Conservation (phyloP, 345 rosid genomes). For the Mercurialis annua region DNA sequence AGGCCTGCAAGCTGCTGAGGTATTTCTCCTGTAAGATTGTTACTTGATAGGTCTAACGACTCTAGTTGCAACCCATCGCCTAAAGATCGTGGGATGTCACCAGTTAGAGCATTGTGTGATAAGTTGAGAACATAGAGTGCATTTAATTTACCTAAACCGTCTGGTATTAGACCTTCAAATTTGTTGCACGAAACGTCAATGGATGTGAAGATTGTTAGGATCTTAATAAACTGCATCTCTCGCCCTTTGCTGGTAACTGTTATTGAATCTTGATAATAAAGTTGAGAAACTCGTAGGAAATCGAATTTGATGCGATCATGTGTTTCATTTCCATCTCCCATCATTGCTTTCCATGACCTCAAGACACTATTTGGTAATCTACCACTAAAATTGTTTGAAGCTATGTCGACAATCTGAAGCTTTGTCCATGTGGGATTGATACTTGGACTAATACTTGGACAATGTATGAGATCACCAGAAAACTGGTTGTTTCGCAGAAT, state of each 20-base stretch:
- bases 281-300: neutral
- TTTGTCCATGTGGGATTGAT: slow-evolving; percentile 4
- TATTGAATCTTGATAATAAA: slow-evolving; percentile 34
- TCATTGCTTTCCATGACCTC: slow-evolving; percentile 36
- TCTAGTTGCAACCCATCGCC: slow-evolving; percentile 18
- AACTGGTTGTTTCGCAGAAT: slow-evolving; percentile 34
- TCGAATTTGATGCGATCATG: slow-evolving; percentile 24
- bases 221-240: slow-evolving; percentile 36
- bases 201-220: slow-evolving; percentile 39
- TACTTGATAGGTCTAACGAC: slow-evolving; percentile 22
- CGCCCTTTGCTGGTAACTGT: slow-evolving; percentile 46
- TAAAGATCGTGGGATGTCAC: slow-evolving; percentile 11
- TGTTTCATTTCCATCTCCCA: slow-evolving; percentile 10
- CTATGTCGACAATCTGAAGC: slow-evolving; percentile 44
- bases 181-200: slow-evolving; percentile 25
- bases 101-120: slow-evolving; percentile 19
- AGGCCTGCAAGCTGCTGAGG: slow-evolving; percentile 16
- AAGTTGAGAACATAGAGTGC: slow-evolving; percentile 24
- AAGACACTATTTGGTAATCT: slow-evolving; percentile 7
- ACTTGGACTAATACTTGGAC: neutral
- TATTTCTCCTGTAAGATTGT: slow-evolving; percentile 11
- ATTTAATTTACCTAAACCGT: slow-evolving; percentile 12
- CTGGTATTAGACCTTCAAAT: slow-evolving; percentile 22
- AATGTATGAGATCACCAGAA: slow-evolving; percentile 13
- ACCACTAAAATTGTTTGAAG: slow-evolving; percentile 36